Percentiles rank a stretch among this genome's conserved stretches.
These are phyloP conservation scores for Sabuloglossum arenarium DNA, from an alignment of 495 filamentous ascomycete species.

Conservation along the genomic window DNA sequence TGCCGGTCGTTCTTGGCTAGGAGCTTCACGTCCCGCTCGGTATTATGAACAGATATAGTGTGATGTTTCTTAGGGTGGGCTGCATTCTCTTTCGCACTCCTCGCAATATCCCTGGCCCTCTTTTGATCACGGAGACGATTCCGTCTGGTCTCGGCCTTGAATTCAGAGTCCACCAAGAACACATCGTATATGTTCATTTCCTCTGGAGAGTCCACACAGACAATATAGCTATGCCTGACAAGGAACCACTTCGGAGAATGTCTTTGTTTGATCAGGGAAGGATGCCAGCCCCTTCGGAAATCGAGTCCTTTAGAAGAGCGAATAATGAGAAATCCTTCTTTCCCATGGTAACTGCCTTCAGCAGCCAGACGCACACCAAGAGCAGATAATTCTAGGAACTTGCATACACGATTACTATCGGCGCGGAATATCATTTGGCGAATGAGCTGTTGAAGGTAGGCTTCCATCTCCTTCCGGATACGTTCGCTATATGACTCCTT, in stretches of 20 bases:
- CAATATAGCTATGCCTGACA: slow-evolving; percentile 91
- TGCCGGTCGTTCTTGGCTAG: slow-evolving; percentile 79
- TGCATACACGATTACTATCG: slow-evolving; percentile 88
- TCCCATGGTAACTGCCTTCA: slow-evolving; percentile 92
- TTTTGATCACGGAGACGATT: slow-evolving; percentile 36
- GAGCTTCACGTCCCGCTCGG: slow-evolving; percentile 77
- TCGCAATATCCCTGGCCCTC: slow-evolving; percentile 36
- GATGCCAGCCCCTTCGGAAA: slow-evolving; percentile 61
- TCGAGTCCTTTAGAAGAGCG: slow-evolving; percentile 81
- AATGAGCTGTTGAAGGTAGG: slow-evolving; percentile 87
- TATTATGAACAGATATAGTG: slow-evolving; percentile 60
- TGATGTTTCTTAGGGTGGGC: slow-evolving; percentile 56
- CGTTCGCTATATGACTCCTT: slow-evolving; percentile 39
- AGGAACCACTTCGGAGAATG: slow-evolving; percentile 94
- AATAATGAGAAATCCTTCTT: slow-evolving; percentile 86
- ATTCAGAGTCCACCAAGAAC: slow-evolving; percentile 76
- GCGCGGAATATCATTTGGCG: slow-evolving; percentile 86
- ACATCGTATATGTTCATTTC: slow-evolving; percentile 99
- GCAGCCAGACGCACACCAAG: slow-evolving; percentile 87
- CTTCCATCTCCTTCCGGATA: slow-evolving; percentile 71
- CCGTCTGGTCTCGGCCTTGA: slow-evolving; percentile 51
- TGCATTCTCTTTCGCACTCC: slow-evolving; percentile 35
- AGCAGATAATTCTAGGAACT: slow-evolving; percentile 87
- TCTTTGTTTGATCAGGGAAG: slow-evolving; percentile 49
- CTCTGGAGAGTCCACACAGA: slow-evolving; percentile 92